A percentile compares a stretch with the other conserved stretches of the same genome.
phyloP scores from a whole-genome alignment of 495 filamentous ascomycete species.

The Penicillium subrubescens region DNA sequence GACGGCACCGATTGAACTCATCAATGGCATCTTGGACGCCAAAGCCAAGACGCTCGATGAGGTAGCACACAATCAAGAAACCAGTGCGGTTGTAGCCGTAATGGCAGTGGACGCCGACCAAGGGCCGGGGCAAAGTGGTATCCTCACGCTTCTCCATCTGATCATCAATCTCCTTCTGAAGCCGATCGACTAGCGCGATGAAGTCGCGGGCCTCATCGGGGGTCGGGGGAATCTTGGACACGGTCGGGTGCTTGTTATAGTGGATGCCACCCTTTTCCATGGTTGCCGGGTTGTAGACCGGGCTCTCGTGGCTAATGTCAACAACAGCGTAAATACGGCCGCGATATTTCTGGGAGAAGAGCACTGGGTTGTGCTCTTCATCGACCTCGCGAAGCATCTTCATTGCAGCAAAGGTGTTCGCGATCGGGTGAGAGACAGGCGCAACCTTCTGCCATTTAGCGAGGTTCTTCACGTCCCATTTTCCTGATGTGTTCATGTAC shows the following conservation, averaged over 20 bases:
- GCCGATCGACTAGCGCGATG: slow-evolving; percentile 73
- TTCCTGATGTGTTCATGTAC: slow-evolving; percentile 81
- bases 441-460: slow-evolving; percentile 81
- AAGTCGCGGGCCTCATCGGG: slow-evolving; percentile 75
- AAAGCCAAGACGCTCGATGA: slow-evolving; percentile 79
- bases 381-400: slow-evolving; percentile 89
- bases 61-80: slow-evolving; percentile 87
- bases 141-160: slow-evolving; percentile 45
- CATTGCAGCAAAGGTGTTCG: slow-evolving; percentile 75
- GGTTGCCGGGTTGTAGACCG: slow-evolving; percentile 79
- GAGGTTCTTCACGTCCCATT: slow-evolving; percentile 98
- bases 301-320: slow-evolving; percentile 85
- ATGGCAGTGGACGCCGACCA: slow-evolving; percentile 88
- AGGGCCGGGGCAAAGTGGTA: slow-evolving; percentile 47
- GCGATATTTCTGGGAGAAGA: slow-evolving; percentile 70
- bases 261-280: slow-evolving; percentile 71
- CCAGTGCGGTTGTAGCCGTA: slow-evolving; percentile 94
- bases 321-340: slow-evolving; percentile 72
- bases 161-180: slow-evolving; percentile 51
- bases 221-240: slow-evolving; percentile 87
- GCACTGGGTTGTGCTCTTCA: slow-evolving; percentile 73
- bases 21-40: slow-evolving; percentile 76
- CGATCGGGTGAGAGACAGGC: slow-evolving; percentile 77
- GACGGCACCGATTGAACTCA: slow-evolving; percentile 70
- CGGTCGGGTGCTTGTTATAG: slow-evolving; percentile 87